These are phyloP conservation scores for Microascus cirrosus DNA, from an alignment of 2,329 filamentous ascomycete genomes.

Conservation along the genomic window DNA sequence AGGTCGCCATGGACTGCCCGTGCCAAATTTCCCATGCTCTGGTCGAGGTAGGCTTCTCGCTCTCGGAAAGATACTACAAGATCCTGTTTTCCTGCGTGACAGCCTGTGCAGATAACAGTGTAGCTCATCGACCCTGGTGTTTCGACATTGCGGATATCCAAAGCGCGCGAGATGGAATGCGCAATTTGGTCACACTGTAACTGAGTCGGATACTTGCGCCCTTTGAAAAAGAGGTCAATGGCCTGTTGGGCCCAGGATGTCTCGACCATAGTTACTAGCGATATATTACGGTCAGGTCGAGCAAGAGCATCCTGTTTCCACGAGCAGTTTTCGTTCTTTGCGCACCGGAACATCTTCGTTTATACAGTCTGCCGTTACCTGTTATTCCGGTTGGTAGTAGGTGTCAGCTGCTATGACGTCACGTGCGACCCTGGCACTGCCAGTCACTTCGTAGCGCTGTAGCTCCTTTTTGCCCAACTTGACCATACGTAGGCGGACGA, in stretches of 20 bases:
- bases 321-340: too few species aligned
- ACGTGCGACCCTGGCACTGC: too few species aligned
- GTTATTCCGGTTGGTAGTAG: too few species aligned
- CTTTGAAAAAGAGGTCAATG: neutral
- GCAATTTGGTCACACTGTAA: slow-evolving; percentile 13
- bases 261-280: neutral
- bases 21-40: slow-evolving; percentile 11
- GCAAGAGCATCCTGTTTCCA: too few species aligned
- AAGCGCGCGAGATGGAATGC: slow-evolving; percentile 10
- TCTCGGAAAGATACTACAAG: neutral
- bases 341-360: too few species aligned
- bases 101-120: slow-evolving; percentile 13
- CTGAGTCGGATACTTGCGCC: slow-evolving; percentile 12
- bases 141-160: slow-evolving; percentile 11
- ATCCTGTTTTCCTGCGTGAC: slow-evolving; percentile 6
- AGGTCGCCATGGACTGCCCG: slow-evolving; percentile 14
- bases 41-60: neutral
- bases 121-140: slow-evolving; percentile 17
- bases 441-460: too few species aligned
- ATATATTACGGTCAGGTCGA: neutral
- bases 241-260: neutral
- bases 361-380: too few species aligned
- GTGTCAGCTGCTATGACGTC: too few species aligned
- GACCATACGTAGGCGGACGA: too few species aligned
- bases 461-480: too few species aligned